phyloP scores from a whole-genome alignment of 2,329 filamentous ascomycete species.

The Aquanectria penicillioides region DNA sequence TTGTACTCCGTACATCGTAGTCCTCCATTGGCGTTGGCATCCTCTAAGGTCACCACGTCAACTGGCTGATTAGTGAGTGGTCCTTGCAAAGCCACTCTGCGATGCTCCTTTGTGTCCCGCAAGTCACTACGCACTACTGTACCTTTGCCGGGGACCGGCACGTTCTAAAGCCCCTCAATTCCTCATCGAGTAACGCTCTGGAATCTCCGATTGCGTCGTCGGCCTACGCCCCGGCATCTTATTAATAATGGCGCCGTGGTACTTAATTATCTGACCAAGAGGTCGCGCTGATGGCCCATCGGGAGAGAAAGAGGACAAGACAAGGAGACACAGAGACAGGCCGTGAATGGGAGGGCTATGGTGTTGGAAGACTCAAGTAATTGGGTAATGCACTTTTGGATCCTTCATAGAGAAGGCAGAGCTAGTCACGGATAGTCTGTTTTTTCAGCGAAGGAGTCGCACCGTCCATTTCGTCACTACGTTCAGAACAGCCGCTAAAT shows the following conservation, averaged over 20 bases:
- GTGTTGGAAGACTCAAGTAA: not conserved
- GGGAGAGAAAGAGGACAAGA: not conserved
- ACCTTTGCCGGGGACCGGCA: constrained; percentile 35
- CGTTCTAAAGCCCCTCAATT: constrained; percentile 31
- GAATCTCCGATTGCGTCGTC: constrained; percentile 28
- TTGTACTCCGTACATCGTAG: not conserved
- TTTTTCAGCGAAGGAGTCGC: not conserved
- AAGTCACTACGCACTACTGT: constrained; percentile 25
- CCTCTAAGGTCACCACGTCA: constrained; percentile 5
- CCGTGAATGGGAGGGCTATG: not conserved
- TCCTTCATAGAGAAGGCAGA: not conserved
- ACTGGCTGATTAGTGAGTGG: constrained; percentile 5
- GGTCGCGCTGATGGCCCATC: not conserved
- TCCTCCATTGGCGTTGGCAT: not conserved
- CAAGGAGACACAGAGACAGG: not conserved
- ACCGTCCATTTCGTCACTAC: not conserved
- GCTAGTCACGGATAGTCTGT: not conserved
- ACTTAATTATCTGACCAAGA: not conserved
- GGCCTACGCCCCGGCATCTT: constrained; percentile 11
- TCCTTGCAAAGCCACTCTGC: constrained; percentile 21
- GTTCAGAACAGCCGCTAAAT: constrained; percentile 6
- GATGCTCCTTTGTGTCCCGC: constrained; percentile 19
- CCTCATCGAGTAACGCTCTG: constrained; percentile 27
- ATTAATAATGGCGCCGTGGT: not conserved
- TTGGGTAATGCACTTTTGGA: not conserved